Conservation (phyloP, 2,329 filamentous ascomycete genomes). For the Dissoconium aciculare region DNA sequence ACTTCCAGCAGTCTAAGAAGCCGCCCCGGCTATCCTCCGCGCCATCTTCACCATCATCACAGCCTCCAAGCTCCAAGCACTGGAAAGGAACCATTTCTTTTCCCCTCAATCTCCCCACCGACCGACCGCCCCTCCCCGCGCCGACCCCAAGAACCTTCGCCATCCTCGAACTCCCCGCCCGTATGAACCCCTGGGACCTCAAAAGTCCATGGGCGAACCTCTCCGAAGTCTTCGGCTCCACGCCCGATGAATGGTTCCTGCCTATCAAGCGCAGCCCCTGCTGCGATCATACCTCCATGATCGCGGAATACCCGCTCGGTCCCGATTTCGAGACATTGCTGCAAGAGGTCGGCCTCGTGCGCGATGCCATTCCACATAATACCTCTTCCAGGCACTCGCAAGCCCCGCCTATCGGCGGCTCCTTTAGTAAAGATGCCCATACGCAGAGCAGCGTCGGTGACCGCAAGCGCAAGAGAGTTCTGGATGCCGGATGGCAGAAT, state of each 20-base stretch:
- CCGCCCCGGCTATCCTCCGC: constrained; percentile 7
- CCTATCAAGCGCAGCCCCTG: constrained; percentile 65
- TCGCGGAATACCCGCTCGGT: constrained; percentile 23
- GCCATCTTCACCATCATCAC: constrained; percentile 4
- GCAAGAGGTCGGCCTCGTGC: constrained; percentile 18
- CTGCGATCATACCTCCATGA: constrained; percentile 37
- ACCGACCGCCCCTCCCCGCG: constrained; percentile 22
- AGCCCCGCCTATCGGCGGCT: not conserved
- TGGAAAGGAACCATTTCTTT: constrained; percentile 41
- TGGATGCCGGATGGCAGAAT: constrained; percentile 22
- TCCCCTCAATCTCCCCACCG: constrained; percentile 31
- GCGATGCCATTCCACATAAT: too few species aligned
- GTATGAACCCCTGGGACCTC: constrained; percentile 77
- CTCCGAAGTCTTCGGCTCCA: constrained; percentile 62
- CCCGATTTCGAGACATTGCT: constrained; percentile 22
- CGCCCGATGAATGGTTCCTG: constrained; percentile 60
- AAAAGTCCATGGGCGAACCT: constrained; percentile 52
- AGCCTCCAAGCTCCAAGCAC: constrained; percentile 10
- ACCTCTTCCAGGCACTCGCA: too few species aligned
- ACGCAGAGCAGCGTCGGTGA: not conserved
- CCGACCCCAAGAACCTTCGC: constrained; percentile 50
- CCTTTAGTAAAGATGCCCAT: not conserved
- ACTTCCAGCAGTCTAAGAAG: constrained; percentile 16
- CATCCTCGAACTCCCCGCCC: constrained; percentile 55
- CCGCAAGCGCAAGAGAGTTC: constrained; percentile 12